Conservation (phyloP, 1,139 yeast species). For the Blastobotrys petasosporus region DNA sequence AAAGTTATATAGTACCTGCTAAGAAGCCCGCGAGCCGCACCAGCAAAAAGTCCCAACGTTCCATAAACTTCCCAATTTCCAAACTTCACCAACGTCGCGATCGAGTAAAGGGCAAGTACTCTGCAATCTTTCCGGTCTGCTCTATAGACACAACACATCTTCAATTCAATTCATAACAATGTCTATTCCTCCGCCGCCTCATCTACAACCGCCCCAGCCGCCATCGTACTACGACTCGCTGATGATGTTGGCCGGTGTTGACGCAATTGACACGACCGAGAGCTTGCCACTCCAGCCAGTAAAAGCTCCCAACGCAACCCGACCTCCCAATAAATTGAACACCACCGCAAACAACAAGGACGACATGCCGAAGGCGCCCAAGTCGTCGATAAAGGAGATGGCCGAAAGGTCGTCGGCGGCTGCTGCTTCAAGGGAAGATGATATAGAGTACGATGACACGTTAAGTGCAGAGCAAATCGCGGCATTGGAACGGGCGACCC, state of each 20-base stretch:
- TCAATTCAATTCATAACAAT: too few relatives aligned
- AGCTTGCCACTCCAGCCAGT: conserved; percentile 26
- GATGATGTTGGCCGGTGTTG: conserved; percentile 38
- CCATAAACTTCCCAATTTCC: too few relatives aligned
- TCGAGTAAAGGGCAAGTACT: too few relatives aligned
- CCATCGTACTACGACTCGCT: conserved; percentile 36
- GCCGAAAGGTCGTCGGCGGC: conserved; percentile 1
- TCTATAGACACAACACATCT: too few relatives aligned
- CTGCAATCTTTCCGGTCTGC: too few relatives aligned
- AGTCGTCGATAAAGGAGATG: conserved; percentile 1
- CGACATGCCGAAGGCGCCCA: conserved; percentile 9
- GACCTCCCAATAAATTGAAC: conserved; percentile 4
- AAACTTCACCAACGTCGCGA: too few relatives aligned
- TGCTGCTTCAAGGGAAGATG: neutral
- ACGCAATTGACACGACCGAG: conserved; percentile 37
- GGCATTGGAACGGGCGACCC: conserved; percentile 2
- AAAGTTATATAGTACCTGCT: too few relatives aligned
- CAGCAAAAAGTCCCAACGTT: too few relatives aligned
- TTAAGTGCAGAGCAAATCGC: conserved; percentile 5
- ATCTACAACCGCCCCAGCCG: conserved; percentile 2
- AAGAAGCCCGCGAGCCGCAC: neutral
- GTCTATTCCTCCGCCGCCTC: neutral
- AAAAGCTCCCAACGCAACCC: conserved; percentile 1
- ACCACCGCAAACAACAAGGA: conserved; percentile 3
- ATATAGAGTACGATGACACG: neutral